Evolutionary conservation across 192 early-diverging fungal genomes (phyloP).

Genomic region (Rhizophlyctis rosea): DNA sequence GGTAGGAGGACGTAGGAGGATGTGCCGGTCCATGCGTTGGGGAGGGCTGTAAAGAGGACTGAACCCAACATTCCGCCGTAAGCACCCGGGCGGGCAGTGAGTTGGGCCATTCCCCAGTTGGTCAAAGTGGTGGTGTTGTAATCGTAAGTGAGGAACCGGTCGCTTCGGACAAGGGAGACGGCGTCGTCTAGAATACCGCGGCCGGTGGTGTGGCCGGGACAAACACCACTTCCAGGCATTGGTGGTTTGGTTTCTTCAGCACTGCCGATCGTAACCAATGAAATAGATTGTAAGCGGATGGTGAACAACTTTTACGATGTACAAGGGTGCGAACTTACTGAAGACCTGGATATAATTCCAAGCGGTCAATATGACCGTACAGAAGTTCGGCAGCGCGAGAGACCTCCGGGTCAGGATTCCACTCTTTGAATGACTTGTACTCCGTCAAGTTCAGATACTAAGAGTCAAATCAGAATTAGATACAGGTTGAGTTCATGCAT

Average conservation of each 20-base stretch:
- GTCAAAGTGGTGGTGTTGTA: slow-evolving; percentile 40
- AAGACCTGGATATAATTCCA: slow-evolving; percentile 10
- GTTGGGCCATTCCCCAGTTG: slow-evolving; percentile 42
- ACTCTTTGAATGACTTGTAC: slow-evolving; percentile 14
- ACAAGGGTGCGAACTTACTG: no score
- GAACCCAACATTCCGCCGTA: neutral
- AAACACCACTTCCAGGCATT: slow-evolving; percentile 38
- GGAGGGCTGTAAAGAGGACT: slow-evolving; percentile 3
- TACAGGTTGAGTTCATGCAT: no score
- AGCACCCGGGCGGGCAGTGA: neutral
- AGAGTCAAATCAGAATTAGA: no score
- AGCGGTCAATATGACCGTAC: slow-evolving; percentile 5
- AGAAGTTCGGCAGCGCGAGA: neutral
- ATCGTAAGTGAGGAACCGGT: slow-evolving; percentile 45
- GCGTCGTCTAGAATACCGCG: slow-evolving; percentile 50
- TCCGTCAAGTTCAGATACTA: slow-evolving; percentile 8
- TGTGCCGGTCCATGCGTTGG: slow-evolving; percentile 3
- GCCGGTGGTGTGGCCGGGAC: slow-evolving; percentile 36
- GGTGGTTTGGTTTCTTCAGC: slow-evolving; percentile 28
- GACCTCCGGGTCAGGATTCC: slow-evolving; percentile 8
- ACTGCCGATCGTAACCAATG: slow-evolving; percentile 48
- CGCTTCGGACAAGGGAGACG: slow-evolving; percentile 45
- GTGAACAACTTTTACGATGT: slow-evolving; percentile 22
- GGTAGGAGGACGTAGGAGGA: slow-evolving; percentile 3
- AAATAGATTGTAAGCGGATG: slow-evolving; percentile 30